A percentile compares a stretch with the other conserved stretches of the same genome.
phyloP scores from a whole-genome alignment of 345 rosid genomes.

The Gossypium anomalum region DNA sequence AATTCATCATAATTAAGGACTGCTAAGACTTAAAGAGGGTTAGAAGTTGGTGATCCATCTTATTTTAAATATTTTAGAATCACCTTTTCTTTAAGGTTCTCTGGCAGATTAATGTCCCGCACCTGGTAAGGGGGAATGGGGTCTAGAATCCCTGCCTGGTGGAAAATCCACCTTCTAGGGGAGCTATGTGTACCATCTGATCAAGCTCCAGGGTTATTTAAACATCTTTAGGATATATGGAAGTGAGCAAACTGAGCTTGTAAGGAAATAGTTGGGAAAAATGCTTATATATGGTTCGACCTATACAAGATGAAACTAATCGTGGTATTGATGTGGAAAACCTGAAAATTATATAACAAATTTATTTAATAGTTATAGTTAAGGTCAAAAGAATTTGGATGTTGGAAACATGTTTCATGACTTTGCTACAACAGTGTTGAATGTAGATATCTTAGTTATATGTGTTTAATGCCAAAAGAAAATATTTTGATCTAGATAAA shows the following conservation, averaged over 20 bases:
- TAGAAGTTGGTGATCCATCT: background rate
- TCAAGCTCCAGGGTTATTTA: background rate
- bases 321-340: background rate
- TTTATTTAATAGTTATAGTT: background rate
- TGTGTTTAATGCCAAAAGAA: background rate
- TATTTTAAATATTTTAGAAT: background rate
- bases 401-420: background rate
- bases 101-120: background rate
- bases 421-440: background rate
- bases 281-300: background rate
- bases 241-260: background rate
- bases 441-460: background rate
- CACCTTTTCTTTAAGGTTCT: background rate
- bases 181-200: background rate
- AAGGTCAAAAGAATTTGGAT: background rate
- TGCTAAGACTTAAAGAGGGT: background rate
- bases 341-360: background rate
- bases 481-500: background rate
- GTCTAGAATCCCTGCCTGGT: background rate
- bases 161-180: background rate
- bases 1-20: background rate
- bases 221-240: background rate
- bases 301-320: background rate
- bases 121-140: background rate
- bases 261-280: background rate